Conservation (phyloP, 345 rosid genomes). For the Boechera divaricarpa region DNA sequence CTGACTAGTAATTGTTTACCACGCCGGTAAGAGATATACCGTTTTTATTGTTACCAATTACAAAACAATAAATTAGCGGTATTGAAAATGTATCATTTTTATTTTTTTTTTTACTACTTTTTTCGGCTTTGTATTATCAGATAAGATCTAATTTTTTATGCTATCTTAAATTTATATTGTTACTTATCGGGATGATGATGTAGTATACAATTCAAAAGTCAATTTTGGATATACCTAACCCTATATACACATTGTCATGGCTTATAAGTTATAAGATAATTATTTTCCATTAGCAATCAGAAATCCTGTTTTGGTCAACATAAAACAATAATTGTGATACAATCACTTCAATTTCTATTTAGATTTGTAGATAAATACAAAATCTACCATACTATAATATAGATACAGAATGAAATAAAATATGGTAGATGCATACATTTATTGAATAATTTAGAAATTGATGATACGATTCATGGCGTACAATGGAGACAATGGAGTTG, state of each 20-base stretch:
- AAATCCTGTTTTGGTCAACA: not conserved
- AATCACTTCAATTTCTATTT: slow-evolving; percentile 15
- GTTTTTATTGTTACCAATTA: not conserved
- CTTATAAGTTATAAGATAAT: not conserved
- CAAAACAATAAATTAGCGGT: not conserved
- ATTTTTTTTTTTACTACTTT: not conserved
- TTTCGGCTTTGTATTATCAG: not conserved
- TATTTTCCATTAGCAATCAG: not conserved
- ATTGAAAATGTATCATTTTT: not conserved
- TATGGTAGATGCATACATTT: slow-evolving; percentile 19
- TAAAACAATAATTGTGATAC: not conserved
- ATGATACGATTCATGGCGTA: slow-evolving; percentile 34
- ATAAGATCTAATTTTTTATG: not conserved
- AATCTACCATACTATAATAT: not conserved
- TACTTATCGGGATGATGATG: not conserved
- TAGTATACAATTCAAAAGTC: not conserved
- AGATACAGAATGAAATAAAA: slow-evolving; percentile 10
- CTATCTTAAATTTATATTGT: not conserved
- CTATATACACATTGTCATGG: not conserved
- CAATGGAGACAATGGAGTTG: slow-evolving; percentile 43
- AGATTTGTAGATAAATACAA: slow-evolving; percentile 1
- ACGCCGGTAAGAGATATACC: not conserved
- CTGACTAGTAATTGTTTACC: not conserved
- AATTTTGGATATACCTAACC: not conserved
- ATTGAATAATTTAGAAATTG: not conserved